Conservation (phyloP, 2,329 filamentous ascomycete genomes). For the Trichoderma lentiforme region DNA sequence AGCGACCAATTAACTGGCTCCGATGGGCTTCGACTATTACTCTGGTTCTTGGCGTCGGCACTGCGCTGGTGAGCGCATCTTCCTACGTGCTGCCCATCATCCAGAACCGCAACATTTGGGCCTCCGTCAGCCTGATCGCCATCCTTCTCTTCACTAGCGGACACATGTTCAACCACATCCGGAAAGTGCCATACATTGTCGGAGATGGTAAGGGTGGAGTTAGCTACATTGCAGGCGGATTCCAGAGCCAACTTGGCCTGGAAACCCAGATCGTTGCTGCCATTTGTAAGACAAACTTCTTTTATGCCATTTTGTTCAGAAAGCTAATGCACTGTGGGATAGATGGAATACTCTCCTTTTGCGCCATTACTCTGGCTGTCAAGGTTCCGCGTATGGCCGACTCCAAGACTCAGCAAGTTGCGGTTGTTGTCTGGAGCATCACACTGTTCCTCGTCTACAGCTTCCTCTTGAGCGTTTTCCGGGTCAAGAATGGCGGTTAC, state of each 20-base stretch:
- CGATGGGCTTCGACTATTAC: slow-evolving; percentile 67
- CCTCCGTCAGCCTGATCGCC: slow-evolving; percentile 78
- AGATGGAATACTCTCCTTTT: slow-evolving; percentile 76
- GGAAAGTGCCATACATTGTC: slow-evolving; percentile 88
- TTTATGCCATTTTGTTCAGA: not conserved
- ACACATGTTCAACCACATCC: slow-evolving; percentile 99
- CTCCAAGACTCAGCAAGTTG: slow-evolving; percentile 71
- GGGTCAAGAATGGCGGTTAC: slow-evolving; percentile 91
- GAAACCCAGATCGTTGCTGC: slow-evolving; percentile 95
- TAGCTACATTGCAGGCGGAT: slow-evolving; percentile 85
- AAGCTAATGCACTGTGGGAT: slow-evolving; percentile 34
- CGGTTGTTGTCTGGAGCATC: slow-evolving; percentile 74
- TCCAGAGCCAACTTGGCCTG: slow-evolving; percentile 89
- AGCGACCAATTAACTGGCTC: slow-evolving; percentile 83
- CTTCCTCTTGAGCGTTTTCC: slow-evolving; percentile 90
- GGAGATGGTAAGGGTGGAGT: slow-evolving; percentile 83
- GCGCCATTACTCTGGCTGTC: slow-evolving; percentile 83
- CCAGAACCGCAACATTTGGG: slow-evolving; percentile 92
- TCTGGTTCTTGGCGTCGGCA: slow-evolving; percentile 65
- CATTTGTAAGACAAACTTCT: slow-evolving; percentile 66
- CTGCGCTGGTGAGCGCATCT: slow-evolving; percentile 66
- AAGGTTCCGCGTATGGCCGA: slow-evolving; percentile 89
- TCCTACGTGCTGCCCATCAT: slow-evolving; percentile 78
- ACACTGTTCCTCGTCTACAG: slow-evolving; percentile 84
- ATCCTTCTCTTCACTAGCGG: slow-evolving; percentile 93